A percentile compares a stretch with the other conserved stretches of the same genome.
Evolutionary conservation across 2,329 filamentous ascomycete genomes (phyloP).

Genomic region (Leptosphaerulina australis): DNA sequence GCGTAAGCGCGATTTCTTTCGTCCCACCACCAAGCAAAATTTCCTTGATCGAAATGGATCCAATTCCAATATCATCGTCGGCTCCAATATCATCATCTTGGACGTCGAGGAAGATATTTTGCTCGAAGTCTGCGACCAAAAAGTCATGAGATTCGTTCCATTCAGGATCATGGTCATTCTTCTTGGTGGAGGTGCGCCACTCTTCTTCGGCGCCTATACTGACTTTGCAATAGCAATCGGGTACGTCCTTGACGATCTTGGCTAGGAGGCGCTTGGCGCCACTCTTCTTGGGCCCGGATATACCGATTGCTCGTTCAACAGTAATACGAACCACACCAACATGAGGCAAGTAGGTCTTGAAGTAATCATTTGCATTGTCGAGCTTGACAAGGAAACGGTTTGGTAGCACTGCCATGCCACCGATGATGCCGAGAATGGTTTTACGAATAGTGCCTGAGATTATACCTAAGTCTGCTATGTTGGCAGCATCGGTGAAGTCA

Average conservation of each 20-base stretch:
- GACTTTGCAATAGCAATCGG: constrained; percentile 57
- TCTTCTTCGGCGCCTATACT: constrained; percentile 52
- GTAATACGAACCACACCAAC: constrained; percentile 55
- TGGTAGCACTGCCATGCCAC: constrained; percentile 55
- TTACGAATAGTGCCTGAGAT: constrained; percentile 55
- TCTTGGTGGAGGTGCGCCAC: constrained; percentile 54
- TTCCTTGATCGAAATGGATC: constrained; percentile 50
- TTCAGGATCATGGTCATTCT: constrained; percentile 52
- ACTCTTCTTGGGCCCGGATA: constrained; percentile 49
- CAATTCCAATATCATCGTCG: constrained; percentile 56
- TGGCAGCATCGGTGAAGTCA: constrained; percentile 56
- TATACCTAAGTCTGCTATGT: constrained; percentile 52
- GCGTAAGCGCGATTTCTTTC: constrained; percentile 50
- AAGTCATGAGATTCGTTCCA: constrained; percentile 60
- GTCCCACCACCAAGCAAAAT: constrained; percentile 52
- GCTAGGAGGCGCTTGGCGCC: constrained; percentile 50
- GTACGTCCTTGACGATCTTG: constrained; percentile 55
- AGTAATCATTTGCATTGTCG: constrained; percentile 55
- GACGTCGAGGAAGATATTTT: constrained; percentile 51
- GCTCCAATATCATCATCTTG: constrained; percentile 53
- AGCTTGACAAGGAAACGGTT: constrained; percentile 59
- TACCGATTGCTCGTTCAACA: constrained; percentile 50
- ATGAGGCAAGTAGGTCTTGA: constrained; percentile 55
- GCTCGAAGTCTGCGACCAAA: constrained; percentile 55
- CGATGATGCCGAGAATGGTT: constrained; percentile 53